Evolutionary conservation across 331 rosid species (phyloP).

Genomic region (Acacia concinna): DNA sequence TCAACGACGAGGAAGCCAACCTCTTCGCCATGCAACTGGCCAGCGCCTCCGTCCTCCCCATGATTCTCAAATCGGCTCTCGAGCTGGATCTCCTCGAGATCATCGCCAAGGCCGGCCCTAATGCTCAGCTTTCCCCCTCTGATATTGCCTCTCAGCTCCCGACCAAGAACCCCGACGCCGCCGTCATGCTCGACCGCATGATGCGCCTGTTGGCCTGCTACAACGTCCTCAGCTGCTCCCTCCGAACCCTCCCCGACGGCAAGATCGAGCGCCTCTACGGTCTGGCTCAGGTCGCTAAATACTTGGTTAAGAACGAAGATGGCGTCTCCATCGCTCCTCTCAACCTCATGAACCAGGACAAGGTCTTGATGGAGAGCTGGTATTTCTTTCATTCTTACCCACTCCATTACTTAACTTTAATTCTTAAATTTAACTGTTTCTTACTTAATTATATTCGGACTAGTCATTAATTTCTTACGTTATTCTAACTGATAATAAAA

Average conservation of each 20-base stretch:
- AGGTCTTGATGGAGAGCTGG: conserved; percentile 94
- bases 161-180: conserved; percentile 65
- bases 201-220: conserved; percentile 78
- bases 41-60: conserved; percentile 83
- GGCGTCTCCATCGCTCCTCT: conserved; percentile 86
- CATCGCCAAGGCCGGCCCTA: conserved; percentile 69
- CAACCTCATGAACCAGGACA: conserved; percentile 87
- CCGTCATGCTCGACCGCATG: conserved; percentile 69
- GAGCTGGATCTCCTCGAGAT: conserved; percentile 82
- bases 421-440: neutral
- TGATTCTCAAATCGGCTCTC: conserved; percentile 75
- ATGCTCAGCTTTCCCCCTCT: conserved; percentile 47
- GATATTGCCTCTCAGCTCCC: conserved; percentile 69
- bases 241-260: conserved; percentile 50
- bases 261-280: conserved; percentile 71
- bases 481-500: neutral
- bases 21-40: conserved; percentile 92
- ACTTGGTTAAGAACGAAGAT: conserved; percentile 74
- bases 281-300: conserved; percentile 76
- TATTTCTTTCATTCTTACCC: conserved; percentile 14
- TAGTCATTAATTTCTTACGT: neutral
- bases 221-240: conserved; percentile 53
- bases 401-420: neutral
- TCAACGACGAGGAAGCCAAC: conserved; percentile 77
- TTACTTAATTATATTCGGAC: neutral